phyloP scores from a whole-genome alignment of 2,329 filamentous ascomycete genomes.

The Calonectria pauciramosa region DNA sequence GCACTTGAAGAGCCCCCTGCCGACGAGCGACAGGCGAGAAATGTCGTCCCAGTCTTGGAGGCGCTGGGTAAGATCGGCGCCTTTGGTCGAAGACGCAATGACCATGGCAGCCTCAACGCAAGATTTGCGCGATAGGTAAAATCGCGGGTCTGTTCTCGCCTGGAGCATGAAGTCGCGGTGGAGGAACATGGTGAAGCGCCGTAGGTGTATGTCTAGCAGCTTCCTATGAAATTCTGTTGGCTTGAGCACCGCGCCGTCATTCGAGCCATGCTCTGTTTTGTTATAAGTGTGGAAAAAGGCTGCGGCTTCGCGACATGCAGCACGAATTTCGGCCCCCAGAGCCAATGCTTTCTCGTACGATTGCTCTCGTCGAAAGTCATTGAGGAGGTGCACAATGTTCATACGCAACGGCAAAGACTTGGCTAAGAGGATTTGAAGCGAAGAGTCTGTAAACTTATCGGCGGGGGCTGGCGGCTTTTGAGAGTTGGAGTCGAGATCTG shows the following conservation, averaged over 20 bases:
- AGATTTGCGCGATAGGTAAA: constrained; percentile 44
- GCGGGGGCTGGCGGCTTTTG: constrained; percentile 14
- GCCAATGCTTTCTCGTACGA: constrained; percentile 38
- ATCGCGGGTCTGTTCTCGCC: constrained; percentile 37
- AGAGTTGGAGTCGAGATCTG: constrained; percentile 32
- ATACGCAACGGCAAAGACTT: constrained; percentile 40
- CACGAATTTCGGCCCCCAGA: constrained; percentile 37
- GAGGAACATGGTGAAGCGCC: constrained; percentile 45
- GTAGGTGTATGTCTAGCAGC: constrained; percentile 42
- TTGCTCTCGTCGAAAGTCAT: constrained; percentile 39
- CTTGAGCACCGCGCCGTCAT: constrained; percentile 20
- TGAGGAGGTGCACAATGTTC: constrained; percentile 37
- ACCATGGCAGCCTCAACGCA: constrained; percentile 44
- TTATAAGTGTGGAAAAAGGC: constrained; percentile 37
- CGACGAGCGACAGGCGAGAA: constrained; percentile 42
- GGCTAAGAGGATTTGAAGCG: constrained; percentile 38
- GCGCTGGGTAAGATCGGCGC: constrained; percentile 28
- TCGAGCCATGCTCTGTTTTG: neutral
- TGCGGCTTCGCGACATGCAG: constrained; percentile 39
- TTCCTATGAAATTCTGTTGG: constrained; percentile 41
- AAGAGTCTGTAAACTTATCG: constrained; percentile 38
- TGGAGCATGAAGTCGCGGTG: constrained; percentile 47
- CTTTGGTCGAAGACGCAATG: constrained; percentile 38
- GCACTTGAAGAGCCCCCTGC: constrained; percentile 44
- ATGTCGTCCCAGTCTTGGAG: constrained; percentile 38